Evolutionary conservation across 768 basidiomycete genomes (phyloP).

Genomic region (Hebeloma cylindrosporum): DNA sequence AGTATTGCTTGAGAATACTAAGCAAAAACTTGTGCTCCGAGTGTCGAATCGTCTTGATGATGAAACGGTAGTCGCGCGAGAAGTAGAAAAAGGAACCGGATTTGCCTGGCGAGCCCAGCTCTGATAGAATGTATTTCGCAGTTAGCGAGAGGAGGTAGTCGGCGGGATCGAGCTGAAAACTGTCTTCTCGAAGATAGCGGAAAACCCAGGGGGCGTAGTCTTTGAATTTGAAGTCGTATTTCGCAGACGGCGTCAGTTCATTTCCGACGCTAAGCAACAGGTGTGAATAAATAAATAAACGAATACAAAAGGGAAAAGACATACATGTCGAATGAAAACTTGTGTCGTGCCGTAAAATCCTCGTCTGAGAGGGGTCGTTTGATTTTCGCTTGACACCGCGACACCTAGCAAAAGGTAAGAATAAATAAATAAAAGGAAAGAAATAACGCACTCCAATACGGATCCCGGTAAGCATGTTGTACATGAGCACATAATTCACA

Average conservation of each 20-base stretch:
- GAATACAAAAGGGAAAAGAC: conserved; percentile 27
- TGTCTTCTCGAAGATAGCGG: conserved; percentile 89
- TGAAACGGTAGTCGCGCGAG: conserved; percentile 97
- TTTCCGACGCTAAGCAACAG: conserved; percentile 74
- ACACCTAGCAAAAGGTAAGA: conserved; percentile 58
- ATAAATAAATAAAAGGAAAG: neutral
- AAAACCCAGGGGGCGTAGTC: conserved; percentile 99
- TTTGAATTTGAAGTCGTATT: conserved; percentile 99
- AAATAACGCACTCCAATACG: conserved; percentile 75
- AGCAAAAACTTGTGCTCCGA: conserved; percentile 93
- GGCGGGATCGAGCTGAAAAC: conserved; percentile 94
- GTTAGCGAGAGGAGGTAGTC: conserved; percentile 97
- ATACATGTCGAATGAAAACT: conserved; percentile 96
- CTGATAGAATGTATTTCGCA: conserved; percentile 95
- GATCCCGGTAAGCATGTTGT: conserved; percentile 99
- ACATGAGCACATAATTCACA: conserved; percentile 99
- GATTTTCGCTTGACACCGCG: conserved; percentile 94
- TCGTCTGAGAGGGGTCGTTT: conserved; percentile 80
- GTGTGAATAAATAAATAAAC: conserved; percentile 1
- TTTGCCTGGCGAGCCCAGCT: conserved; percentile 97
- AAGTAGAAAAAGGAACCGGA: conserved; percentile 99
- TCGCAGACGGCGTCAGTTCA: conserved; percentile 95
- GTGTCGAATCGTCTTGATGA: conserved; percentile 98
- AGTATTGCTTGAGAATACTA: conserved; percentile 78
- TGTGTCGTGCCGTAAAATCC: conserved; percentile 88